Percentiles rank a stretch among this genome's conserved stretches.
Conservation (phyloP, 345 rosid species). For the Erysimum cheiranthoides region DNA sequence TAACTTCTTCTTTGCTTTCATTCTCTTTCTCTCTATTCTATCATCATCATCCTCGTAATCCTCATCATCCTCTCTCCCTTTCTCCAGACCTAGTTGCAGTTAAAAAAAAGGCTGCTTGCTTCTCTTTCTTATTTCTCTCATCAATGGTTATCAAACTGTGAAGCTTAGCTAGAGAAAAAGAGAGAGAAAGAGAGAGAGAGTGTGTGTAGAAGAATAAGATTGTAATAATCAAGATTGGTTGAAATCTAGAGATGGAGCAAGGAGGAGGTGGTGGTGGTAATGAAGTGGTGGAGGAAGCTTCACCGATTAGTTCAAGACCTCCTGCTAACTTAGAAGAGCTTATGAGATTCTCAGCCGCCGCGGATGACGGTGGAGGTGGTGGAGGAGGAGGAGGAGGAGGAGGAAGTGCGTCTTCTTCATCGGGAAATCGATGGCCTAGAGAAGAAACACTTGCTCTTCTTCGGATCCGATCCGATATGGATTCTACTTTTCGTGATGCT, state of each 20-base stretch:
- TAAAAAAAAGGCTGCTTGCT: conserved; percentile 10
- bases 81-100: conserved; percentile 44
- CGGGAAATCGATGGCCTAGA: conserved; percentile 88
- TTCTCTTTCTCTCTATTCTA: conserved; percentile 41
- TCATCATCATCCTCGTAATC: conserved; percentile 72
- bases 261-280: conserved; percentile 50
- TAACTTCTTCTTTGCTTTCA: conserved; percentile 56
- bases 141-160: conserved; percentile 33
- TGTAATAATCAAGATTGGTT: conserved; percentile 27
- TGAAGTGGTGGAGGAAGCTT: conserved; percentile 76
- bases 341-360: conserved; percentile 53
- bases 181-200: conserved; percentile 29
- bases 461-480: conserved; percentile 91
- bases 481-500: conserved; percentile 78
- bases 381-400: conserved; percentile 48
- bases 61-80: conserved; percentile 53
- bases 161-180: conserved; percentile 8
- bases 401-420: conserved; percentile 45
- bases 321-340: conserved; percentile 76
- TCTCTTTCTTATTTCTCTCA: conserved; percentile 33
- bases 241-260: conserved; percentile 59
- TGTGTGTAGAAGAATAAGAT: neutral
- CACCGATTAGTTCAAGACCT: conserved; percentile 90
- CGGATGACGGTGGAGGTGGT: conserved; percentile 58
- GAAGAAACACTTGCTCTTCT: conserved; percentile 87